Conservation (phyloP, 371 early-diverging fungal species). For the Actinomortierella ambigua region DNA sequence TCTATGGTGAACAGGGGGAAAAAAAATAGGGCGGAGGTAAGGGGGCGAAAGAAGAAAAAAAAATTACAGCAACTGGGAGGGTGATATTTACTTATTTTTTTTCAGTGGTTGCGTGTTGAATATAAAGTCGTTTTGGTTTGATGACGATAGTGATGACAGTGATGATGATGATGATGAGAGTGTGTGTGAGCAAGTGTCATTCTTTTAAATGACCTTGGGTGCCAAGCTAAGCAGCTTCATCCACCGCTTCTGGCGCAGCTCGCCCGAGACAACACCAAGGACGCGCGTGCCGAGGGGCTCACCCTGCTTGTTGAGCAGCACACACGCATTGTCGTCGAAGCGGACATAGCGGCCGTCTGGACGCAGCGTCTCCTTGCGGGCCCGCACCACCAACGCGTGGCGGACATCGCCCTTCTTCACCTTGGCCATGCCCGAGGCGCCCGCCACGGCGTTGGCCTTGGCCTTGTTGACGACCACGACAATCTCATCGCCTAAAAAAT, state of each 20-base stretch:
- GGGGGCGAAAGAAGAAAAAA: not conserved
- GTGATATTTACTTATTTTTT: no score
- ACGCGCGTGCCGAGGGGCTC: conserved; percentile 96
- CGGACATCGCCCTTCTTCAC: conserved; percentile 96
- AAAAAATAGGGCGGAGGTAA: conserved; percentile 3
- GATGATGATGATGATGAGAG: not conserved
- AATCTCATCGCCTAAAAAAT: conserved; percentile 89
- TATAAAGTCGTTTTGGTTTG: no score
- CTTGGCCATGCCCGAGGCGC: conserved; percentile 65
- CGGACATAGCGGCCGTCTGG: conserved; percentile 92
- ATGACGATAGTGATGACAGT: not conserved
- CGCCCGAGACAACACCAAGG: conserved; percentile 89
- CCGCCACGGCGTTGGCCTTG: conserved; percentile 71
- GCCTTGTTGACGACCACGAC: conserved; percentile 96
- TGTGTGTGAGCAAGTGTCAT: not conserved
- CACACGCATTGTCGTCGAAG: conserved; percentile 98
- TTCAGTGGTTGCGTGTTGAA: no score
- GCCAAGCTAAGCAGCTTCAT: conserved; percentile 94
- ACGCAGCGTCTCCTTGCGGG: conserved; percentile 88
- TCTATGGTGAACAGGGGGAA: not conserved
- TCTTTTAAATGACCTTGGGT: conserved; percentile 83
- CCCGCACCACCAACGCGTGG: conserved; percentile 92
- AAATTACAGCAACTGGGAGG: no score
- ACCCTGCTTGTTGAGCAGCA: conserved; percentile 91
- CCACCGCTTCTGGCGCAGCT: conserved; percentile 94